Percentiles rank a stretch among this genome's conserved stretches.
phyloP scores from a whole-genome alignment of 805 yeast species.

The Candida ulmi region DNA sequence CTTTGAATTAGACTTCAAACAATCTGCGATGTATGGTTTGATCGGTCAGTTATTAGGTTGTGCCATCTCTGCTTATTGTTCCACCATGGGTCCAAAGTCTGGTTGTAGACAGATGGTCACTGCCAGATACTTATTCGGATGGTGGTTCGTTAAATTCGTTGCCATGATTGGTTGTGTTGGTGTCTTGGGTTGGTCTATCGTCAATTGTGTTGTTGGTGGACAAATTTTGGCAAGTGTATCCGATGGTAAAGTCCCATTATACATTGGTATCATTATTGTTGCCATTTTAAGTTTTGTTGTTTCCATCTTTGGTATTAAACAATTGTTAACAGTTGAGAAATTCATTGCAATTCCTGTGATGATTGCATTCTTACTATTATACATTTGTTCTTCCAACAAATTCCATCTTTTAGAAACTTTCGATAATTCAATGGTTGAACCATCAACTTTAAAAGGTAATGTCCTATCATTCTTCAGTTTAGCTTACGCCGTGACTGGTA shows the following conservation, averaged over 20 bases:
- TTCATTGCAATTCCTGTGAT: constrained; percentile 64
- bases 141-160: constrained; percentile 77
- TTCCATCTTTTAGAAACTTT: constrained; percentile 29
- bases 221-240: constrained; percentile 68
- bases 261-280: constrained; percentile 71
- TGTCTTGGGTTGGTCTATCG: constrained; percentile 89
- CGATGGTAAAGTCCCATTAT: constrained; percentile 58
- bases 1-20: constrained; percentile 62
- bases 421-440: constrained; percentile 26
- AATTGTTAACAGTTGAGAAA: constrained; percentile 63
- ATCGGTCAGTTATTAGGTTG: constrained; percentile 67
- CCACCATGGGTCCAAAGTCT: constrained; percentile 85
- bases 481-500: constrained; percentile 71
- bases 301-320: constrained; percentile 74
- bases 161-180: constrained; percentile 70
- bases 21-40: constrained; percentile 57
- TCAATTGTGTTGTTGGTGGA: constrained; percentile 86
- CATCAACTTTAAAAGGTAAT: constrained; percentile 51
- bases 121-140: constrained; percentile 75
- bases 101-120: constrained; percentile 89
- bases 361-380: constrained; percentile 60
- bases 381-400: constrained; percentile 50
- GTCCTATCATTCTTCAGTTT: constrained; percentile 69
- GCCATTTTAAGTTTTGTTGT: constrained; percentile 57
- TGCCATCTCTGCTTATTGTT: constrained; percentile 72